Evolutionary conservation across 495 filamentous ascomycete species (phyloP), one percentile per base, ranked within the genome.

Genomic region (Penicillium maclennaniae): DNA sequence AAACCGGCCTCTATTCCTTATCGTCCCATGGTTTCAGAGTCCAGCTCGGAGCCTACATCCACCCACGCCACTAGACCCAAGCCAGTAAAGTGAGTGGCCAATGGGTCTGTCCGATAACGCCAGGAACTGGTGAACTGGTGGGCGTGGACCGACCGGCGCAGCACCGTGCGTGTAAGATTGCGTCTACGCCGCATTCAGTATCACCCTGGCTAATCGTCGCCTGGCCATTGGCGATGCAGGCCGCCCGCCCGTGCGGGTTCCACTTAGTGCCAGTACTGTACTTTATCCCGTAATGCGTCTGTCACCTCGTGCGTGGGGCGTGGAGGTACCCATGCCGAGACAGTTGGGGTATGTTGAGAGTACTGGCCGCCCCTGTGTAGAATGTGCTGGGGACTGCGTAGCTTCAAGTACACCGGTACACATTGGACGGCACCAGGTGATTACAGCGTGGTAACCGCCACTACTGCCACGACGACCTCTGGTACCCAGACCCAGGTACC

Each of bases 161-260:
- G 46, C 38, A 34, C 52, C 54, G 61, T 64, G 61, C 58, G 58
- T 64, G 28, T 56, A 61, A 61, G 54, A 61, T 58, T 61, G 28
- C 20, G 44, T 19, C 61, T 61, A 64, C 43, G 43, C 58, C 52
- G 46, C 39, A 50, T 64, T 53, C 28, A 43, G 61, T 58, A 64
- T 53, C 41, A 60, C 49, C 54, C 46, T 61, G 46, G 61, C 43
- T 61, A 61, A 64, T 64, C 61, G 54, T 43, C 25, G 26, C 9
- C 7, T 19, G 6, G 3, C 48, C 16, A 64, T 61, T 64, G 58
- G 55, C 20, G 12, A 3, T 7, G 9, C 25, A 47, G 43, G 47
- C 56, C 57, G 57, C 54, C 21, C 31, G 38, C 38, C 38, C 38
- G 38, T 40, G 38, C 19, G 38, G 16, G 57, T 19, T 27, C 58